A percentile compares a stretch with the other conserved stretches of the same genome.
phyloP scores from a whole-genome alignment of 768 basidiomycete genomes.

The Harrya chromipes region DNA sequence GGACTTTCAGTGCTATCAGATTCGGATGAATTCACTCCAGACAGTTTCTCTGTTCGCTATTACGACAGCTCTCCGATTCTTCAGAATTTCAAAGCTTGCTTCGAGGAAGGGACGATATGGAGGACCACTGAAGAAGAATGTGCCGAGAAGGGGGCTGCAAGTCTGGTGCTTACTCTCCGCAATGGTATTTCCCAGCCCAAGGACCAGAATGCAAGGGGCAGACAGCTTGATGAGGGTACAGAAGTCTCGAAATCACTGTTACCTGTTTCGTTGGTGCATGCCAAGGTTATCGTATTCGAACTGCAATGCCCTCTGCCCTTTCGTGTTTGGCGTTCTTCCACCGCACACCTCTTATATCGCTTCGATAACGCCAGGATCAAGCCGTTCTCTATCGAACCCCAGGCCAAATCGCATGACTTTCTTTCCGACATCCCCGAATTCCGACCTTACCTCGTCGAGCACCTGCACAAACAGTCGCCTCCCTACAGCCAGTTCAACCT shows the following conservation, averaged over 20 bases:
- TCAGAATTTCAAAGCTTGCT: conserved; percentile 24
- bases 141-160: too few species aligned
- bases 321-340: conserved; percentile 14
- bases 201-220: too few species aligned
- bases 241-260: conserved; percentile 32
- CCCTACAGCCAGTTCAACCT: too few species aligned
- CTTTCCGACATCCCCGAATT: conserved; percentile 27
- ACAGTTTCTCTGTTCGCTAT: conserved; percentile 35
- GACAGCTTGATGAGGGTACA: neutral
- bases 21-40: conserved; percentile 8
- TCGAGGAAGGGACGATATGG: conserved; percentile 23
- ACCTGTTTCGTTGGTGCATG: conserved; percentile 34
- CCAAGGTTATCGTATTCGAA: conserved; percentile 34
- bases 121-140: conserved; percentile 3
- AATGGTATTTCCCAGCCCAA: too few species aligned
- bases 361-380: too few species aligned
- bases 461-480: too few species aligned
- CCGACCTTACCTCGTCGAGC: neutral
- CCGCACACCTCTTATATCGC: too few species aligned
- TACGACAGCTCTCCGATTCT: conserved; percentile 25
- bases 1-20: conserved; percentile 33
- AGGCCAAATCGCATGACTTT: neutral
- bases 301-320: conserved; percentile 8
- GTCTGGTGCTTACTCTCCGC: too few species aligned
- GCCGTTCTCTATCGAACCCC: too few species aligned